Base-by-base conservation (phyloP, 2,329 filamentous ascomycete species). In the Alternaria panax region DNA sequence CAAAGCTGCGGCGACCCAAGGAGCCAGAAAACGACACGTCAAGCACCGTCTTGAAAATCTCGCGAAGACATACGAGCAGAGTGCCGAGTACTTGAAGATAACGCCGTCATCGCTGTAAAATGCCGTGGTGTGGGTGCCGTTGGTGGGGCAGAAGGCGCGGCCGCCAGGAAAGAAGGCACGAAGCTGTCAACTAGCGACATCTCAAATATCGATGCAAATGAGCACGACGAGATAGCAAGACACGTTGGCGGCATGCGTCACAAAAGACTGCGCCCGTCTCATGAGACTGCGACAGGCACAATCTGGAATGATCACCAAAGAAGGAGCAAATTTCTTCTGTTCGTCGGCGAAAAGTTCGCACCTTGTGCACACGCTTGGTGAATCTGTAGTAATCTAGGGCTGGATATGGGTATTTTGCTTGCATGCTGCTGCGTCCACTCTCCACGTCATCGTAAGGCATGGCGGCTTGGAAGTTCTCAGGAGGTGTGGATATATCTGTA, bases 151-250 rank as follows among this genome's bases (percentile, higher is more conserved):
- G 43, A 48, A 41, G 34, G 25, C 25, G 27, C 43, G 16, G 43
- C 45, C 25, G 36, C 45, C 28, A 41, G 20, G 25, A 41, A 27
- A 36, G 27, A 55, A 30, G 30, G 24, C 53, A 41, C 27, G 24
- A 27, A n/a, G 32, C 43, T 55, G 25, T 11, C 45, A 2, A 25
- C 27, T 51, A 42, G 53, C 53, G 34, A 27, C 53, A 47, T 28
- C 43, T 25, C 43, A 28, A 36, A 48, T 5, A 30, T 41, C 42
- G 32, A 30, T 48, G 52, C 42, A 22, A 25, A 25, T 38, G 16
- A 27, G 27, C 20, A 42, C 4, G 11, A 30, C 20, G 16, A 54
- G 22, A 46, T 25, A 38, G 32, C 25, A 20, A 30, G 16, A n/a
- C 43, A 22, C 18, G 24, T 34, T 40, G 47, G 7, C 34, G 27